These are phyloP conservation scores for Neurospora sp. DNA, from an alignment of 2,329 filamentous ascomycete species.

Conservation along the genomic window DNA sequence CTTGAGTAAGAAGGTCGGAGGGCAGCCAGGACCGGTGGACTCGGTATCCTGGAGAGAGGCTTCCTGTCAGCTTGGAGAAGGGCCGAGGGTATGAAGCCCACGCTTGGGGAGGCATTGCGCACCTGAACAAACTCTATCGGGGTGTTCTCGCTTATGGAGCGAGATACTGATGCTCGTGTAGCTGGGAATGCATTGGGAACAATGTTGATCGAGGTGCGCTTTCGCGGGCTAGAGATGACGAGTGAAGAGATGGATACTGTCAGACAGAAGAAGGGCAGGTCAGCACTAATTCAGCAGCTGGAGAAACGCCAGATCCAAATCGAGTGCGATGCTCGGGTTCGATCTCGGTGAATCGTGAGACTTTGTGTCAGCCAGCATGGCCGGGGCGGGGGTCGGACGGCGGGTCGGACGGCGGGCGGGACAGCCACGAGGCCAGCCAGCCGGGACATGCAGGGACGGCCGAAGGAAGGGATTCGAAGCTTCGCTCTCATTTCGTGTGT, in stretches of 20 bases:
- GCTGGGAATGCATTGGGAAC: conserved; percentile 83
- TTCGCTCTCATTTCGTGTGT: not conserved
- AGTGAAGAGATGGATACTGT: conserved; percentile 82
- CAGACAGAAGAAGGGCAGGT: conserved; percentile 8
- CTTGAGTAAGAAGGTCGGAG: conserved; percentile 74
- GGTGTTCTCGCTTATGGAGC: conserved; percentile 61
- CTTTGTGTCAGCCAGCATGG: not conserved
- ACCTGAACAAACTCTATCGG: conserved; percentile 92
- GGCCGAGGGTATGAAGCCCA: not conserved
- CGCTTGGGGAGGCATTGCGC: conserved; percentile 20
- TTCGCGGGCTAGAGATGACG: conserved; percentile 68
- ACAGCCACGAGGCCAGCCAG: conserved; percentile 2
- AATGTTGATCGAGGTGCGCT: conserved; percentile 67
- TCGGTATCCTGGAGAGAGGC: conserved; percentile 63
- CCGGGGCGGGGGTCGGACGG: not conserved
- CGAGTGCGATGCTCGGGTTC: not conserved
- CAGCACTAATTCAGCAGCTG: conserved; percentile 10
- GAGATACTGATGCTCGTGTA: conserved; percentile 62
- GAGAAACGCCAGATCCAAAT: not conserved
- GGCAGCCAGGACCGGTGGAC: conserved; percentile 31
- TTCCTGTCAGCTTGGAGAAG: not conserved
- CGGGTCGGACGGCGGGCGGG: not conserved
- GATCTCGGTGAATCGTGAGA: conserved; percentile 9
- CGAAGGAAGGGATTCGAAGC: not conserved
- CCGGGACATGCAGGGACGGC: not conserved